Evolutionary conservation across 768 basidiomycete genomes (phyloP).

Genomic region (Macrolepiota dolichaula): DNA sequence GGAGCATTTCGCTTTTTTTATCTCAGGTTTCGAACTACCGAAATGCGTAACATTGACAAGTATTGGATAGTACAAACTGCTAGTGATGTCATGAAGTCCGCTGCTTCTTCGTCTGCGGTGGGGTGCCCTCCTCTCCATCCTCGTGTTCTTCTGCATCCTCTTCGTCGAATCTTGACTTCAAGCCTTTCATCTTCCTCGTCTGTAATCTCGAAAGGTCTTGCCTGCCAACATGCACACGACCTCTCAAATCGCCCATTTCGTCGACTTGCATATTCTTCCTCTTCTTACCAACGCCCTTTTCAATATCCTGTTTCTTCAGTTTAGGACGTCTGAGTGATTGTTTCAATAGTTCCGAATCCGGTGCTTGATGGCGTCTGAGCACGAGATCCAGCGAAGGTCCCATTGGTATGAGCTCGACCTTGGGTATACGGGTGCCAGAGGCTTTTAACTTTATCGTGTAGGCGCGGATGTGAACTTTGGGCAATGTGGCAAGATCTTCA

Average conservation of each 20-base stretch:
- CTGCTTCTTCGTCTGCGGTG: conserved; percentile 8
- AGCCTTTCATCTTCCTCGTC: conserved; percentile 94
- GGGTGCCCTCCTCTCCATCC: neutral
- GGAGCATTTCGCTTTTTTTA: neutral
- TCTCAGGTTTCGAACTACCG: neutral
- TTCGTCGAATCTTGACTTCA: conserved; percentile 30
- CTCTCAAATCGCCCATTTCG: conserved; percentile 96
- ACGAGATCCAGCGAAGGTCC: conserved; percentile 87
- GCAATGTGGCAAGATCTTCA: conserved; percentile 50
- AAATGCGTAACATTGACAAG: neutral
- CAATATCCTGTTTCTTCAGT: conserved; percentile 83
- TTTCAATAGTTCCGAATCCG: conserved; percentile 80
- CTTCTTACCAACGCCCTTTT: conserved; percentile 87
- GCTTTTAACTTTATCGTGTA: conserved; percentile 74
- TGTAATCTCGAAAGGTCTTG: conserved; percentile 88
- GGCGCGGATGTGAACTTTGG: conserved; percentile 84
- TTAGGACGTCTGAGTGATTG: conserved; percentile 82
- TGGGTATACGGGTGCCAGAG: conserved; percentile 78
- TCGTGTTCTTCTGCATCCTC: conserved; percentile 14
- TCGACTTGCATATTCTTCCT: conserved; percentile 95
- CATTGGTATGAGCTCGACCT: conserved; percentile 82
- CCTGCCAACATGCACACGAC: conserved; percentile 82
- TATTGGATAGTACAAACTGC: conserved; percentile 4
- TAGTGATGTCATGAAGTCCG: neutral
- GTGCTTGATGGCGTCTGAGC: conserved; percentile 68